Percentiles rank a stretch among this genome's conserved stretches.
These are phyloP conservation scores for Hymenoscyphus fructigenus DNA, from an alignment of 2,329 filamentous ascomycete genomes.

Conservation along the genomic window DNA sequence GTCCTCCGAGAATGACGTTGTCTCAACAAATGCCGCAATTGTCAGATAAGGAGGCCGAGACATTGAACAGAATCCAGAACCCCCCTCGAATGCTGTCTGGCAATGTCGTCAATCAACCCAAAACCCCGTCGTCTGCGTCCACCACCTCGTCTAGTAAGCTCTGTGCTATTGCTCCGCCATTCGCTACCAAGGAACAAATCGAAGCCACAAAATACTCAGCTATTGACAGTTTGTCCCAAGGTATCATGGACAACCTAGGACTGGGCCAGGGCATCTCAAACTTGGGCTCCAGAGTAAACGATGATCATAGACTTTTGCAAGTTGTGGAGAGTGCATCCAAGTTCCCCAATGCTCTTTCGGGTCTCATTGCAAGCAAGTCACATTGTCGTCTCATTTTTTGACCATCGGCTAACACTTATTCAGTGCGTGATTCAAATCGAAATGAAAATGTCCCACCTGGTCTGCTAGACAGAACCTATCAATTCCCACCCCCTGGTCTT, in stretches of 20 bases:
- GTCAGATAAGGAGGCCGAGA: slow-evolving; percentile 17
- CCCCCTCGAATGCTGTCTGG: slow-evolving; percentile 7
- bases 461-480: slow-evolving; percentile 26
- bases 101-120: slow-evolving; percentile 1
- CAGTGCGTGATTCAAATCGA: background rate
- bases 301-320: background rate
- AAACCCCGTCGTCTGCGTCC: background rate
- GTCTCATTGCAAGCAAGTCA: slow-evolving; percentile 7
- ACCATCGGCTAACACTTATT: background rate
- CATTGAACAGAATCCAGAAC: slow-evolving; percentile 2
- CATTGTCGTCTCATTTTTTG: background rate
- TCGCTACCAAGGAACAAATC: slow-evolving; percentile 5
- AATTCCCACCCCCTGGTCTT: slow-evolving; percentile 30
- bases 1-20: slow-evolving; percentile 9
- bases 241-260: background rate
- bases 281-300: background rate
- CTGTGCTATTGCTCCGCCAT: slow-evolving; percentile 10
- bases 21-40: slow-evolving; percentile 12
- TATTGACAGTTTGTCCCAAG: background rate
- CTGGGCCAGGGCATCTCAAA: background rate
- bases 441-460: slow-evolving; percentile 11
- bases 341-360: slow-evolving; percentile 10
- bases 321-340: background rate
- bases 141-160: slow-evolving; percentile 7
- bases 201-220: background rate